Evolutionary conservation across 1,139 yeast genomes (phyloP).

Genomic region (Wickerhamiella pararugosa): DNA sequence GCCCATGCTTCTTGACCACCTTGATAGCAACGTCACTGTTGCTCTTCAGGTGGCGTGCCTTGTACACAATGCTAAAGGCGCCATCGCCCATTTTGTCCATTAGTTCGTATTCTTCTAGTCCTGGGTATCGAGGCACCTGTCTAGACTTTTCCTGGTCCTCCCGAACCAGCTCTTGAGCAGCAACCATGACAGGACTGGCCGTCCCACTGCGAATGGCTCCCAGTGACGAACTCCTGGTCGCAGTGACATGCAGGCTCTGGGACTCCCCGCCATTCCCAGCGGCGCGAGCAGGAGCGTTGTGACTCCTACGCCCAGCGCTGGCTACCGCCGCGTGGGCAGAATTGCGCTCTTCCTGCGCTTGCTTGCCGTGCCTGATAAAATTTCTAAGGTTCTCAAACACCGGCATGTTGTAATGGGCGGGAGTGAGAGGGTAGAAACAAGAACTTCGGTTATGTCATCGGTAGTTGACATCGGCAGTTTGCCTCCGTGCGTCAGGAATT

Average conservation of each 20-base stretch:
- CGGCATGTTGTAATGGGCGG: conserved; percentile 12
- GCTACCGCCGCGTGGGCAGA: neutral
- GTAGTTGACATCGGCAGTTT: too few species aligned
- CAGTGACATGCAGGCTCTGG: neutral
- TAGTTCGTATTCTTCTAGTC: conserved; percentile 32
- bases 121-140: conserved; percentile 33
- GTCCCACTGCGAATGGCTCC: neutral
- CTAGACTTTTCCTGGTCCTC: conserved; percentile 37
- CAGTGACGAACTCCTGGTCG: neutral
- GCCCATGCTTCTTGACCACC: conserved; percentile 57
- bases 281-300: neutral
- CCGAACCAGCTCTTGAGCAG: conserved; percentile 47
- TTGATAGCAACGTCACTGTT: conserved; percentile 62
- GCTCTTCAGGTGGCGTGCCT: conserved; percentile 39
- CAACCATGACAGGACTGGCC: conserved; percentile 18
- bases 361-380: conserved; percentile 72
- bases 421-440: conserved; percentile 2
- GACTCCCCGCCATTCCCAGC: neutral
- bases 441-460: neutral
- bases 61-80: conserved; percentile 78
- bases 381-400: conserved; percentile 46
- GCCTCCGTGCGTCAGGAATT: neutral
- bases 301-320: conserved; percentile 1
- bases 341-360: conserved; percentile 31
- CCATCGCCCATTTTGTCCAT: conserved; percentile 43